Conservation (phyloP, 495 filamentous ascomycete species). For the Penicillium daleae region DNA sequence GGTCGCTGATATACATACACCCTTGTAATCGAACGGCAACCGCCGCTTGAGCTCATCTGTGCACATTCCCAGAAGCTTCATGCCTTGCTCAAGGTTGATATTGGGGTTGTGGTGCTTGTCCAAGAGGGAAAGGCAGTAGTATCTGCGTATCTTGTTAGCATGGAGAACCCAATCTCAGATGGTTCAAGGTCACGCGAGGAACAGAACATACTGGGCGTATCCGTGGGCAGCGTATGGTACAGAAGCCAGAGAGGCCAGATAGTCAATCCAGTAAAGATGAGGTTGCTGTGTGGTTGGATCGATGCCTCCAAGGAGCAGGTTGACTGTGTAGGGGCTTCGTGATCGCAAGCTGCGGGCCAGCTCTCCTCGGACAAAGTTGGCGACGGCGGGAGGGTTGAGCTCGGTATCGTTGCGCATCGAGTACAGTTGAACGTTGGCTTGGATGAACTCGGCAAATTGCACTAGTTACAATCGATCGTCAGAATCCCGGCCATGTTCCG, state of each 20-base stretch:
- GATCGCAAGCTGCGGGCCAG: slow-evolving; percentile 87
- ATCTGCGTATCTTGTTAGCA: slow-evolving; percentile 54
- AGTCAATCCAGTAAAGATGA: slow-evolving; percentile 94
- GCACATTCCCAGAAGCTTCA: slow-evolving; percentile 90
- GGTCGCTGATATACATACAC: slow-evolving; percentile 50
- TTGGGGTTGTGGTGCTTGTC: slow-evolving; percentile 98
- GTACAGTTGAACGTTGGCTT: slow-evolving; percentile 97
- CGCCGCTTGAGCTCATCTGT: slow-evolving; percentile 94
- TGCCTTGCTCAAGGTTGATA: slow-evolving; percentile 81
- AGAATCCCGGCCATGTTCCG: slow-evolving; percentile 8
- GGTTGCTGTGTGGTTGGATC: slow-evolving; percentile 87
- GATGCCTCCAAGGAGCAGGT: slow-evolving; percentile 89
- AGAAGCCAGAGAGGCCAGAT: slow-evolving; percentile 83
- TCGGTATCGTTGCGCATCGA: slow-evolving; percentile 96
- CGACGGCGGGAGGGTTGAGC: slow-evolving; percentile 83
- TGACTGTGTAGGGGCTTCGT: slow-evolving; percentile 92
- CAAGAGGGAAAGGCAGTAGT: slow-evolving; percentile 93
- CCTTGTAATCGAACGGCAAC: slow-evolving; percentile 98
- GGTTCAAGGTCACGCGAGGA: neutral
- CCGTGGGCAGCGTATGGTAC: slow-evolving; percentile 97
- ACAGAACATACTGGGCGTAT: slow-evolving; percentile 83
- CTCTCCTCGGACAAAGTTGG: slow-evolving; percentile 90
- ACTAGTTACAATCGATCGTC: slow-evolving; percentile 56
- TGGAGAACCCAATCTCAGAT: neutral
- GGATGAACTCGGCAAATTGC: slow-evolving; percentile 98